Conservation (phyloP, 1,284 basidiomycete genomes). For the Vanrija sp. region DNA sequence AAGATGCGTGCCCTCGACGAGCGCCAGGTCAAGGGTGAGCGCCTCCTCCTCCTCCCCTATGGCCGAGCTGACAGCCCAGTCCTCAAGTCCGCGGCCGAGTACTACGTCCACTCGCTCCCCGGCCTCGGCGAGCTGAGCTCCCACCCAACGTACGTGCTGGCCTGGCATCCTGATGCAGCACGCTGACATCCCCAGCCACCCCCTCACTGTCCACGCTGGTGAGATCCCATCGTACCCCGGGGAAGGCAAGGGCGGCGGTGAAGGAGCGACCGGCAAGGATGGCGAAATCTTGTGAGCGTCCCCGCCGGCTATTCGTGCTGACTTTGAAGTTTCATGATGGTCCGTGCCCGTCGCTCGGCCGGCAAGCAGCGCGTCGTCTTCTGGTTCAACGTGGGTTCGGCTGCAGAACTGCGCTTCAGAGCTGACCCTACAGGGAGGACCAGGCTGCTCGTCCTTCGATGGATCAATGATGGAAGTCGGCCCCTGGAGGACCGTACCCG, state of each 20-base stretch:
- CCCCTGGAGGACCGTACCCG: slow-evolving; percentile 68
- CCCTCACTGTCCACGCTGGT: slow-evolving; percentile 74
- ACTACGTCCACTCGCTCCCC: slow-evolving; percentile 74
- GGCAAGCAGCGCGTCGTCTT: slow-evolving; percentile 86
- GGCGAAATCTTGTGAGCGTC: slow-evolving; percentile 46
- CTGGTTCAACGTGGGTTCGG: slow-evolving; percentile 82
- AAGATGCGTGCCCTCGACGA: neutral
- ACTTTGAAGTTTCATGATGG: slow-evolving; percentile 69
- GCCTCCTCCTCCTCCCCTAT: neutral
- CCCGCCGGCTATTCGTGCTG: slow-evolving; percentile 54
- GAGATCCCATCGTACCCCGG: slow-evolving; percentile 75
- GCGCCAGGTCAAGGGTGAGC: neutral
- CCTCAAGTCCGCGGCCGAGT: slow-evolving; percentile 64
- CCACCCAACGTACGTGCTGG: slow-evolving; percentile 42
- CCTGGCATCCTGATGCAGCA: neutral
- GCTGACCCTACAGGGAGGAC: slow-evolving; percentile 65
- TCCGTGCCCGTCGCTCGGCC: slow-evolving; percentile 79
- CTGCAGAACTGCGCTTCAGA: neutral
- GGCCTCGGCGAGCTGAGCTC: slow-evolving; percentile 59
- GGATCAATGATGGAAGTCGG: slow-evolving; percentile 98
- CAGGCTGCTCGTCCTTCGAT: slow-evolving; percentile 95
- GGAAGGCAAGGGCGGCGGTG: slow-evolving; percentile 44
- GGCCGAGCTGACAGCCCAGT: slow-evolving; percentile 11
- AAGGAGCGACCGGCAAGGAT: slow-evolving; percentile 41
- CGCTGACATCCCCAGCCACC: slow-evolving; percentile 51